A percentile compares a stretch with the other conserved stretches of the same genome.
Evolutionary conservation across 345 rosid species (phyloP).

Genomic region (Acer saccharum): DNA sequence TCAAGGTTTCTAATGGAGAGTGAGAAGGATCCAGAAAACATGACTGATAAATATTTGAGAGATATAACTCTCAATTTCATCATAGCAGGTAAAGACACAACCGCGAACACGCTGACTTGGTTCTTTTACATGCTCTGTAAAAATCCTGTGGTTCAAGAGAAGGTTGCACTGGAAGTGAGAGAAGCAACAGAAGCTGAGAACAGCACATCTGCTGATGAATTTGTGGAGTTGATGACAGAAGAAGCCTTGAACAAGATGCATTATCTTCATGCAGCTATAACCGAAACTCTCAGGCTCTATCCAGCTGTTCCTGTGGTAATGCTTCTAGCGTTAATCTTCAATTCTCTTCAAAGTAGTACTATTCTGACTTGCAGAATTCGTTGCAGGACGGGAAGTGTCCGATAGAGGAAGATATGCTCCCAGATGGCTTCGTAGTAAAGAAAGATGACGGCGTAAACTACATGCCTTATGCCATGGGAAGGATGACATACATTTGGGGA

Average conservation of each 20-base stretch:
- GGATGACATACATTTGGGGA: slow-evolving; percentile 45
- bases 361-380: background rate
- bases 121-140: slow-evolving; percentile 45
- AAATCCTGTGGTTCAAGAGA: slow-evolving; percentile 35
- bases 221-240: slow-evolving; percentile 33
- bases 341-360: background rate
- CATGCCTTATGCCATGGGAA: slow-evolving; percentile 41
- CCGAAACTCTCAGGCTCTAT: slow-evolving; percentile 46
- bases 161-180: slow-evolving; percentile 29
- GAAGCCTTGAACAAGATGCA: slow-evolving; percentile 41
- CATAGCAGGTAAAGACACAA: slow-evolving; percentile 42
- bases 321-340: background rate
- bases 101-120: slow-evolving; percentile 45
- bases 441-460: slow-evolving; percentile 37
- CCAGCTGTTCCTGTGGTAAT: slow-evolving; percentile 50
- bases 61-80: slow-evolving; percentile 49
- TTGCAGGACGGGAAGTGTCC: slow-evolving; percentile 40
- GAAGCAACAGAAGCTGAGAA: slow-evolving; percentile 16
- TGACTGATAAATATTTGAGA: slow-evolving; percentile 42
- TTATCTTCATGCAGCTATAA: slow-evolving; percentile 40
- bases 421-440: slow-evolving; percentile 39
- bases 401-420: slow-evolving; percentile 37
- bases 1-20: slow-evolving; percentile 51
- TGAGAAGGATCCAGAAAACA: slow-evolving; percentile 41
- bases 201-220: slow-evolving; percentile 22